Conservation (phyloP, 257 asterid genomes). For the Sherardia arvensis region DNA sequence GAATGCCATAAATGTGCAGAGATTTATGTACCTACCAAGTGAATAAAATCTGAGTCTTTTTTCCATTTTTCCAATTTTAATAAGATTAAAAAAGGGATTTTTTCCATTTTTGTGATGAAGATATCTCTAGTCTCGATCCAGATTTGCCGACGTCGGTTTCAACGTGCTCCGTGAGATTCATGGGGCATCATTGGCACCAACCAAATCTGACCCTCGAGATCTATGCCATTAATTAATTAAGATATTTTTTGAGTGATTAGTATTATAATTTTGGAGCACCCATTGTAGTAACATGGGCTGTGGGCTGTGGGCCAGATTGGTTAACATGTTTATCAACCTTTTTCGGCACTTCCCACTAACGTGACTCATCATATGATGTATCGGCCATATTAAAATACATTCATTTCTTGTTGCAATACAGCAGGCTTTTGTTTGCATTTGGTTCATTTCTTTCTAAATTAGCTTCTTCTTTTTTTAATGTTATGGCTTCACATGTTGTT, state of each 20-base stretch:
- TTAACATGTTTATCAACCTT: background rate
- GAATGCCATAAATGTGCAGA: background rate
- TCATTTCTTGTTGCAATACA: background rate
- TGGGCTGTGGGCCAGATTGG: slow-evolving; percentile 1
- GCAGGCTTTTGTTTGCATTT: background rate
- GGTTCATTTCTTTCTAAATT: background rate
- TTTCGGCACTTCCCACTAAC: background rate
- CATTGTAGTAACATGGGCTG: slow-evolving; percentile 2
- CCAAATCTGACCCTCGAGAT: slow-evolving; percentile 3
- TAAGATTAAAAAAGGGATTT: no score
- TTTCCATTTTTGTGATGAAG: background rate
- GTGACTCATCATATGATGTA: background rate
- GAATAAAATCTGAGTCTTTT: background rate
- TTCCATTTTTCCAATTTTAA: background rate
- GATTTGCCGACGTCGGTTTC: background rate
- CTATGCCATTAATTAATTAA: background rate
- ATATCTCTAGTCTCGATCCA: background rate
- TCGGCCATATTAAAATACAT: background rate
- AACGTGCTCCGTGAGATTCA: background rate
- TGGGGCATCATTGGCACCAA: background rate
- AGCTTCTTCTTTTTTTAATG: background rate
- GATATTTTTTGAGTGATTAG: background rate
- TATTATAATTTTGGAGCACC: no score
- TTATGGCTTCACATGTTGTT: background rate
- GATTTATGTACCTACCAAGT: background rate